A percentile compares a stretch with the other conserved stretches of the same genome.
Evolutionary conservation across 129 eudicot species (phyloP).

Genomic region (Centella asiatica): DNA sequence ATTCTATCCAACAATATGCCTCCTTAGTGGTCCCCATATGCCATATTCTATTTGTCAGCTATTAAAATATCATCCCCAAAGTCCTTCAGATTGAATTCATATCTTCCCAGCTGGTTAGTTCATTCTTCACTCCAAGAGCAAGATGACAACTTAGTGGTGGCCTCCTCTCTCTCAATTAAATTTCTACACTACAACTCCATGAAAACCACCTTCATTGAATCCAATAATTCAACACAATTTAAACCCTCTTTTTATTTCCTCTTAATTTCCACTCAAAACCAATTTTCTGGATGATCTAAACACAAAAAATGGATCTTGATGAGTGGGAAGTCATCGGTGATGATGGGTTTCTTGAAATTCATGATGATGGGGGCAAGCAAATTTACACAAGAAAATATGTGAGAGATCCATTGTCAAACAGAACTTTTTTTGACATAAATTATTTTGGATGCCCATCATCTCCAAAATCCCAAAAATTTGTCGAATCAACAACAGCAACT

Average conservation of each 20-base stretch:
- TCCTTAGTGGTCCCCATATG: slow-evolving; percentile 20
- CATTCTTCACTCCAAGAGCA: slow-evolving; percentile 22
- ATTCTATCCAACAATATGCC: not conserved
- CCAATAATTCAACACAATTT: slow-evolving; percentile 29
- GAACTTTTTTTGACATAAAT: slow-evolving; percentile 32
- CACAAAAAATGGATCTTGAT: slow-evolving; percentile 57
- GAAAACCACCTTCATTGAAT: slow-evolving; percentile 32
- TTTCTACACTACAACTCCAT: slow-evolving; percentile 31
- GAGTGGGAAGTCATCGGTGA: slow-evolving; percentile 71
- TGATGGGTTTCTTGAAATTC: slow-evolving; percentile 57
- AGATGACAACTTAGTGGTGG: slow-evolving; percentile 31
- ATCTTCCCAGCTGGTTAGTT: slow-evolving; percentile 7
- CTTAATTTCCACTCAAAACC: slow-evolving; percentile 5
- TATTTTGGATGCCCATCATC: slow-evolving; percentile 43
- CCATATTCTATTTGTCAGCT: slow-evolving; percentile 37
- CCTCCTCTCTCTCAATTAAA: slow-evolving; percentile 26
- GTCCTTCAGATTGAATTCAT: not conserved
- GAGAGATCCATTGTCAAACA: slow-evolving; percentile 22
- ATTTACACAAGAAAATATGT: slow-evolving; percentile 34
- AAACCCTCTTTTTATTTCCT: not conserved
- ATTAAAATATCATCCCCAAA: slow-evolving; percentile 17
- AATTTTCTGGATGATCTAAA: not conserved
- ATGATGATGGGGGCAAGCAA: slow-evolving; percentile 45
- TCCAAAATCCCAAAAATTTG: slow-evolving; percentile 36
- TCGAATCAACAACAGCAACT: slow-evolving; percentile 42